phyloP scores from a whole-genome alignment of 2,329 filamentous ascomycete genomes.

The Sarocladium brachiariae region DNA sequence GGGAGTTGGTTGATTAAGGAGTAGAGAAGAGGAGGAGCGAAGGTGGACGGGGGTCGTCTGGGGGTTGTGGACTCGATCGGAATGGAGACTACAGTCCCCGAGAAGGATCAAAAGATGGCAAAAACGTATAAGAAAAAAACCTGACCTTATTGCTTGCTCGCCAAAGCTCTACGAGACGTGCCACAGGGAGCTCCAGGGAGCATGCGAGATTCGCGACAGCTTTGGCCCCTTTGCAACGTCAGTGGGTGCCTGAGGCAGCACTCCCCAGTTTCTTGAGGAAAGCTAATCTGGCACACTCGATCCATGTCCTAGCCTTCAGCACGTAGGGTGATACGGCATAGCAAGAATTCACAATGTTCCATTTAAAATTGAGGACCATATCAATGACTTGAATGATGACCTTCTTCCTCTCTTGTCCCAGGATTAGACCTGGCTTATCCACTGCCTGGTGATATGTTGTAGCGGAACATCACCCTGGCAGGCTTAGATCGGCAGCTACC shows the following conservation, averaged over 20 bases:
- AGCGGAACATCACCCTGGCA: too few relatives aligned
- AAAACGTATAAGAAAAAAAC: neutral
- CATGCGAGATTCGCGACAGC: neutral
- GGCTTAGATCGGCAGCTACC: too few relatives aligned
- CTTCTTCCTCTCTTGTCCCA: too few relatives aligned
- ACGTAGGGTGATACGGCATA: too few relatives aligned
- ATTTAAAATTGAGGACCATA: too few relatives aligned
- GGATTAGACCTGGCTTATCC: too few relatives aligned
- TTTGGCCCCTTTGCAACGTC: conserved; percentile 1
- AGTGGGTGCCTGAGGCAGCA: conserved; percentile 2
- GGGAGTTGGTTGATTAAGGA: too few relatives aligned
- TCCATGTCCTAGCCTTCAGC: neutral
- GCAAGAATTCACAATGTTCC: too few relatives aligned
- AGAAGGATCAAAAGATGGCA: neutral
- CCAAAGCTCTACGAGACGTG: too few relatives aligned
- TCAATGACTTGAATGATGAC: too few relatives aligned
- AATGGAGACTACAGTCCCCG: neutral
- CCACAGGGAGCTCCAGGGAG: neutral
- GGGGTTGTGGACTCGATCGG: neutral
- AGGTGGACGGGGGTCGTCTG: neutral
- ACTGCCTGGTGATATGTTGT: too few relatives aligned
- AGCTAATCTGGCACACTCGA: neutral
- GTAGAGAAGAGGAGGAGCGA: neutral
- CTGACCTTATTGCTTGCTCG: too few relatives aligned
- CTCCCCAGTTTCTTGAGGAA: neutral